Conservation (phyloP, 192 early-diverging fungal genomes). For the Funneliformis geosporum region DNA sequence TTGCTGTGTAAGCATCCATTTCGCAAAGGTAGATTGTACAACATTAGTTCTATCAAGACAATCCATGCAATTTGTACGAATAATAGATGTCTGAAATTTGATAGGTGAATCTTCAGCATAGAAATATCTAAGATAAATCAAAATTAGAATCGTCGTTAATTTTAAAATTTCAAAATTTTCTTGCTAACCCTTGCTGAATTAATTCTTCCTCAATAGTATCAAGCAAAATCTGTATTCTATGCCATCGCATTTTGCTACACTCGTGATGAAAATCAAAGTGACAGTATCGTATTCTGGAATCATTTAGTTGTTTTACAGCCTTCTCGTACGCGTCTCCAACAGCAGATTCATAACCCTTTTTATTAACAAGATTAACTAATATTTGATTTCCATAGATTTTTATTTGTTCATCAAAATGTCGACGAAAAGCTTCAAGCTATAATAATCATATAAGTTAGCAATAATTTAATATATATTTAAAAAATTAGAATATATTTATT, state of each 20-base stretch:
- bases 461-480: neutral
- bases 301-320: conserved; percentile 60
- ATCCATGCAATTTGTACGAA: conserved; percentile 99
- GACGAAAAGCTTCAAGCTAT: conserved; percentile 65
- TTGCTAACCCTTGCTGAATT: conserved; percentile 48
- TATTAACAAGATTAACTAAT: conserved; percentile 93
- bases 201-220: conserved; percentile 75
- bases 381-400: conserved; percentile 79
- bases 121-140: conserved; percentile 53
- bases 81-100: conserved; percentile 71
- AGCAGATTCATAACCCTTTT: conserved; percentile 85
- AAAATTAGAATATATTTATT: neutral
- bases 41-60: conserved; percentile 99
- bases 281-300: conserved; percentile 66
- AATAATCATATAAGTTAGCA: conserved; percentile 30
- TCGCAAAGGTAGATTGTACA: conserved; percentile 90
- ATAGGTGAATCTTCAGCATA: conserved; percentile 43
- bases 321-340: conserved; percentile 81
- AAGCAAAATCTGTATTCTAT: conserved; percentile 80
- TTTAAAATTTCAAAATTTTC: neutral
- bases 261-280: conserved; percentile 99
- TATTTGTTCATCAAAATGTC: conserved; percentile 75
- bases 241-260: conserved; percentile 94
- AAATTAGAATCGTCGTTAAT: neutral
- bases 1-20: conserved; percentile 69